Conservation (phyloP, 106 monocot species). For the Allium fistulosum region DNA sequence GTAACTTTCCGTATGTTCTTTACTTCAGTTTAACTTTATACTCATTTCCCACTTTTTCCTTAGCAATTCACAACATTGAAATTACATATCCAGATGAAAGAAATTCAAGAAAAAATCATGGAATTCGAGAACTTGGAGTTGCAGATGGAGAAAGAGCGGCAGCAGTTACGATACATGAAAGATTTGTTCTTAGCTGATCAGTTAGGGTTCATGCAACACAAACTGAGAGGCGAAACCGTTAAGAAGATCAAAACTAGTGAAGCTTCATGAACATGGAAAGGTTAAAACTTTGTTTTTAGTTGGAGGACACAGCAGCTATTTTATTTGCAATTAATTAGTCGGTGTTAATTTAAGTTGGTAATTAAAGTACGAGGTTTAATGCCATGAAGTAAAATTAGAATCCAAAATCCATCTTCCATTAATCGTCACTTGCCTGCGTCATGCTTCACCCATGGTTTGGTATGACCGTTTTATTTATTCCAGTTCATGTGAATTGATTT, state of each 20-base stretch:
- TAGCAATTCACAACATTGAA: neutral
- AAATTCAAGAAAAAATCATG: slow-evolving; percentile 63
- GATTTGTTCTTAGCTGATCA: slow-evolving; percentile 66
- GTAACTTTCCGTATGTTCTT: slow-evolving; percentile 12
- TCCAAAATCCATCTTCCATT: too few relatives aligned
- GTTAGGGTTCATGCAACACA: slow-evolving; percentile 32
- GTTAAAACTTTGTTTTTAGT: too few relatives aligned
- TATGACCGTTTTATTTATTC: too few relatives aligned
- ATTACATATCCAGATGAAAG: slow-evolving; percentile 58
- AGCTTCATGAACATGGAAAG: neutral
- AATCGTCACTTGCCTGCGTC: too few relatives aligned
- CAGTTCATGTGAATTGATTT: too few relatives aligned
- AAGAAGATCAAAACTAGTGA: slow-evolving; percentile 3
- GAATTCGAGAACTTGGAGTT: slow-evolving; percentile 63
- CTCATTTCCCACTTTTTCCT: neutral
- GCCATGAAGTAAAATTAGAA: too few relatives aligned
- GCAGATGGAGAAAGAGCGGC: slow-evolving; percentile 69
- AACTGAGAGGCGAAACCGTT: slow-evolving; percentile 7
- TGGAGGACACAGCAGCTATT: too few relatives aligned
- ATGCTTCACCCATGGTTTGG: too few relatives aligned
- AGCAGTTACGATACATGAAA: slow-evolving; percentile 42
- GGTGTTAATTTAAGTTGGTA: too few relatives aligned
- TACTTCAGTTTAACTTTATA: neutral
- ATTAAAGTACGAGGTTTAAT: too few relatives aligned
- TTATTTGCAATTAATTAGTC: too few relatives aligned